These are phyloP conservation scores for Cicer chorassanicum DNA, from an alignment of 306 rosid species.

Conservation along the genomic window DNA sequence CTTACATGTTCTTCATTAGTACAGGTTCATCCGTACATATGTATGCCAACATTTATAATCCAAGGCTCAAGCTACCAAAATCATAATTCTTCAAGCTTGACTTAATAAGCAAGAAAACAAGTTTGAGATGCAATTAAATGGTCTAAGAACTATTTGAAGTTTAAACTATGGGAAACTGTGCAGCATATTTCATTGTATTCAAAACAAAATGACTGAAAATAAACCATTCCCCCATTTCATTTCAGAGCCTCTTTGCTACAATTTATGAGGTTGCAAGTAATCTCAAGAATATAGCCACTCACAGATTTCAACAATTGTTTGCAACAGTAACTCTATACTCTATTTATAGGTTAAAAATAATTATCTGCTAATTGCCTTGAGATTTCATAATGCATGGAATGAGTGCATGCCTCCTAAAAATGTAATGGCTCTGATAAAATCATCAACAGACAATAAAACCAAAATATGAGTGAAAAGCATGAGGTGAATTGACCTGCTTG, in stretches of 20 bases:
- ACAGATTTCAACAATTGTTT: neutral
- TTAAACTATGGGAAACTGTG: slow-evolving; percentile 10
- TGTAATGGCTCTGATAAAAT: slow-evolving; percentile 26
- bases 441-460: slow-evolving; percentile 21
- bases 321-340: slow-evolving; percentile 4
- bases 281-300: slow-evolving; percentile 25
- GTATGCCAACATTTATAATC: slow-evolving; percentile 11
- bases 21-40: slow-evolving; percentile 5
- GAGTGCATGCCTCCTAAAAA: slow-evolving; percentile 23
- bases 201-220: slow-evolving; percentile 7
- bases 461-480: slow-evolving; percentile 21
- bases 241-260: slow-evolving; percentile 21
- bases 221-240: slow-evolving; percentile 2
- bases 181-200: slow-evolving; percentile 15
- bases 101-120: slow-evolving; percentile 2
- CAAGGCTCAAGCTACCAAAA: slow-evolving; percentile 33
- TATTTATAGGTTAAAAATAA: slow-evolving; percentile 25
- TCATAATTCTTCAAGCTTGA: neutral
- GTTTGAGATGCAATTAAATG: slow-evolving; percentile 21
- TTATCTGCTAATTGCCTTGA: slow-evolving; percentile 3
- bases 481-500: slow-evolving; percentile 72
- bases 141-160: slow-evolving; percentile 23
- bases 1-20: slow-evolving; percentile 23
- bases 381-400: slow-evolving; percentile 13
- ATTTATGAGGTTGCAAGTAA: slow-evolving; percentile 30